Evolutionary conservation across 176 grass and related monocot species (phyloP), one percentile per base, ranked within the genome.

Genomic region (Oryza longistaminata): DNA sequence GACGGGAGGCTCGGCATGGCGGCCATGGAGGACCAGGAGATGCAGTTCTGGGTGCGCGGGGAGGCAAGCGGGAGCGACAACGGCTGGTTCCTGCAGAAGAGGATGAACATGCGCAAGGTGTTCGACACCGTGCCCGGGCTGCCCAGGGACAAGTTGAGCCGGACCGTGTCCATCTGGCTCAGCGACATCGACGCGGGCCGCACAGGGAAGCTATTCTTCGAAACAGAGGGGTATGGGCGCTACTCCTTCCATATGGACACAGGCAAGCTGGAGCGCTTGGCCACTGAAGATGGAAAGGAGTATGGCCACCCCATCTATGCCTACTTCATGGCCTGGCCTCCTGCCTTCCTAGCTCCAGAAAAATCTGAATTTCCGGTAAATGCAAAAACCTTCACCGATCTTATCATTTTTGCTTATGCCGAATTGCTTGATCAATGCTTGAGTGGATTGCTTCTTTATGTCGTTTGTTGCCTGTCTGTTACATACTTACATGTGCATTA

Each of bases 231-330:
- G 4, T 62, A 33, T 44, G 74, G 83, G 10, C 52, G 17, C 49
- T 85, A 60, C 74, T 69, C 49, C 0, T 78, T 78, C 37, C 48
- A 78, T 15, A 70, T 78, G 74, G 66, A 46, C 3, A 85, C 83
- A 1, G 48, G 35, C 4, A 78, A 85, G 31, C 74, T 85, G 3
- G 73, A 85, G n/a, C 4, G 37, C 49, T 52, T 52, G 49, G 15
- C 4, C 49, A 52, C 49, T 17, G 3, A 52, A 17, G 49, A 16
- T 52, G 49, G 49, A 52, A 52, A 52, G 49, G 49, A 52, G 49
- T 52, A 52, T 52, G 49, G 49, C 49, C 53, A 58, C 6, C 53
- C 53, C 53, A 58, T n/a, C 53, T 58, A 58, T 16, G 53, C 53
- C 53, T 58, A 21, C 53, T 58, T n/a, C 17, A 2, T 21, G 53